phyloP scores from a whole-genome alignment of 768 basidiomycete genomes.

The Lactarius hengduanensis region DNA sequence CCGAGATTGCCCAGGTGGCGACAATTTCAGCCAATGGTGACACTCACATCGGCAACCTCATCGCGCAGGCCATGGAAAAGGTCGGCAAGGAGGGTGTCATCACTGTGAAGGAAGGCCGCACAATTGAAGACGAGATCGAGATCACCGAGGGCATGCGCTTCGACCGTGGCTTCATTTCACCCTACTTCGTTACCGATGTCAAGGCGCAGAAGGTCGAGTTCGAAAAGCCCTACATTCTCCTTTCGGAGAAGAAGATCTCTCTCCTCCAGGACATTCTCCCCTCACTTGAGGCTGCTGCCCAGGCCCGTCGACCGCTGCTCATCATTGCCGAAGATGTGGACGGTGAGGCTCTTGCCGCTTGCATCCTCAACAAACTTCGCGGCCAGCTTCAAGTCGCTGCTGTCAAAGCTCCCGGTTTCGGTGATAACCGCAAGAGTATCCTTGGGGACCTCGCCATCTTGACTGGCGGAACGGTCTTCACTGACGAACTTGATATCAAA shows the following conservation, averaged over 20 bases:
- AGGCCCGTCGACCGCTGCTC: conserved; percentile 84
- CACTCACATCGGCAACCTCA: conserved; percentile 86
- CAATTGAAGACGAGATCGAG: conserved; percentile 98
- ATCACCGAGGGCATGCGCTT: conserved; percentile 99
- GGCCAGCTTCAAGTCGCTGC: conserved; percentile 93
- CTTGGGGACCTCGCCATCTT: conserved; percentile 96
- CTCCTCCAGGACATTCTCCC: conserved; percentile 93
- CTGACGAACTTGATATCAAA: conserved; percentile 90
- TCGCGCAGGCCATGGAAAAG: conserved; percentile 99
- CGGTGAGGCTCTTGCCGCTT: conserved; percentile 95
- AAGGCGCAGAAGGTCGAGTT: conserved; percentile 95
- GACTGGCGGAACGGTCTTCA: conserved; percentile 97
- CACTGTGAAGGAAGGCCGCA: conserved; percentile 98
- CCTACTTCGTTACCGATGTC: conserved; percentile 98
- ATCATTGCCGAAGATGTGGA: conserved; percentile 99
- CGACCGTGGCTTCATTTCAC: conserved; percentile 97
- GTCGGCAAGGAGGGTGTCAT: conserved; percentile 99
- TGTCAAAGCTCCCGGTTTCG: conserved; percentile 97
- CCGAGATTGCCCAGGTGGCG: conserved; percentile 98
- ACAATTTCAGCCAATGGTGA: conserved; percentile 73
- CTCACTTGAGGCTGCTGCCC: conserved; percentile 76
- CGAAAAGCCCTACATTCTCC: conserved; percentile 91
- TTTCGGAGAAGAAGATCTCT: conserved; percentile 98
- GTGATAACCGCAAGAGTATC: conserved; percentile 98
- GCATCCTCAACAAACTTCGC: conserved; percentile 98